Evolutionary conservation across 352 stramenopile genomes (phyloP), one percentile per base, ranked within the genome.

Genomic region (Achlya hypogyna): DNA sequence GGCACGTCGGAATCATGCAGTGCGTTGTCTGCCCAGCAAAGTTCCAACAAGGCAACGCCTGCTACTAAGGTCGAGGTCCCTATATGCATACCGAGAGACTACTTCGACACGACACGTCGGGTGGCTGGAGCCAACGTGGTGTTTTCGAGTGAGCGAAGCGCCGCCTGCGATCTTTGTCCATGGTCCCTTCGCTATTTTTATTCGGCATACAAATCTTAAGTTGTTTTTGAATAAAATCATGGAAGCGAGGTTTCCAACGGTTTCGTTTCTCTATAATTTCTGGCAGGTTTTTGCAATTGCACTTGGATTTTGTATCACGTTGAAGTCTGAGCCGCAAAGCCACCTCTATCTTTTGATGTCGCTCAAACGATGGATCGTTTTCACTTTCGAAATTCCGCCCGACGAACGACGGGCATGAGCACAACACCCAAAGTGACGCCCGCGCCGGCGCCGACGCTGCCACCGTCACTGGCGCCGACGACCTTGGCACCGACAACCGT

Each of bases 311-410:
- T 56, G 49, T 56, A 56, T 56, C 12, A 56, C 4, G 49, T 56
- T 56, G 49, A 56, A 56, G 49, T 56, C 31, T 45, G 38, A 45
- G 38, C 12, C n/a, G 38, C 38, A 45, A 45, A 45, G 49, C 25
- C 31, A 56, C 31, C 49, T 56, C 25, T 56, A 56, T 31, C 49
- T 38, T 56, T 56, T 56, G 31, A 56, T 56, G 31, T 10, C n/a
- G 16, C 12, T 56, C 49, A 12, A 38, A 38, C 10, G 12, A 27
- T 35, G 49, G 49, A 56, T 38, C 49, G 10, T 10, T 20, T 10
- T 56, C 49, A 56, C 25, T 56, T 56, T 56, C 49, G 49, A 56
- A 56, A 56, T 22, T 22, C 31, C 31, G 38, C 38, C n/a, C 38
- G 12, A 18, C 38, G 16, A 20, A n/a, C 31, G 49, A 35, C 25